phyloP scores from a whole-genome alignment of 306 rosid genomes.

The Dalbergia oliveri region DNA sequence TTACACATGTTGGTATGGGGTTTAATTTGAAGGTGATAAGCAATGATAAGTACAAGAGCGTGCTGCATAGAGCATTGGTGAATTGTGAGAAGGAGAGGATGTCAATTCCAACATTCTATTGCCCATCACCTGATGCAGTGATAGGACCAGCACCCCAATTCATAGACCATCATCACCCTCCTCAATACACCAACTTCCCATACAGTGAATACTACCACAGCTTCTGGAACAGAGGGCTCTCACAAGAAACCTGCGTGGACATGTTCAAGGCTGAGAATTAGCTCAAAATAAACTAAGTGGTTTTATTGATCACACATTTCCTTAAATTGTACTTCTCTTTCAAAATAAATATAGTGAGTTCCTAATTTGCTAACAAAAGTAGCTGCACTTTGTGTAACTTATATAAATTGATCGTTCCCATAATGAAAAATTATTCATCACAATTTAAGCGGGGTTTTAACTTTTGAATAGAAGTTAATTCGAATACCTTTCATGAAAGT shows the following conservation, averaged over 20 bases:
- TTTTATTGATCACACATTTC: not conserved
- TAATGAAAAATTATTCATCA: too few relatives aligned
- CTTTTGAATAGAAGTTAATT: too few relatives aligned
- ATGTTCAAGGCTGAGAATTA: constrained; percentile 40
- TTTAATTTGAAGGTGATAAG: constrained; percentile 51
- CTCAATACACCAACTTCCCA: constrained; percentile 57
- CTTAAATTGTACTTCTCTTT: not conserved
- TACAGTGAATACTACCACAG: constrained; percentile 70
- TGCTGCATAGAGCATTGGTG: constrained; percentile 84
- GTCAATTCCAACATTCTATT: constrained; percentile 81
- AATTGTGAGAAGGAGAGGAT: constrained; percentile 76
- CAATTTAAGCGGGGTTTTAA: too few relatives aligned
- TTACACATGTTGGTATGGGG: not conserved
- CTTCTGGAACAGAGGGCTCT: constrained; percentile 79
- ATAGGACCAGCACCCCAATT: constrained; percentile 70
- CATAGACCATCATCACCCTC: constrained; percentile 46
- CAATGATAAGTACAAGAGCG: constrained; percentile 76
- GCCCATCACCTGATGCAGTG: constrained; percentile 74
- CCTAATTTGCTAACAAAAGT: too few relatives aligned
- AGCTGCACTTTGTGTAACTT: not conserved
- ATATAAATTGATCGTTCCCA: not conserved
- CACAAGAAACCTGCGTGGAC: constrained; percentile 48
- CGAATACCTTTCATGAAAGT: too few relatives aligned
- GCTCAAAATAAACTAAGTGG: not conserved
- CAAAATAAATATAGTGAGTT: not conserved